A percentile compares a stretch with the other conserved stretches of the same genome.
Conservation (phyloP, 176 grass and related monocot genomes). For the Zoysia japonica region DNA sequence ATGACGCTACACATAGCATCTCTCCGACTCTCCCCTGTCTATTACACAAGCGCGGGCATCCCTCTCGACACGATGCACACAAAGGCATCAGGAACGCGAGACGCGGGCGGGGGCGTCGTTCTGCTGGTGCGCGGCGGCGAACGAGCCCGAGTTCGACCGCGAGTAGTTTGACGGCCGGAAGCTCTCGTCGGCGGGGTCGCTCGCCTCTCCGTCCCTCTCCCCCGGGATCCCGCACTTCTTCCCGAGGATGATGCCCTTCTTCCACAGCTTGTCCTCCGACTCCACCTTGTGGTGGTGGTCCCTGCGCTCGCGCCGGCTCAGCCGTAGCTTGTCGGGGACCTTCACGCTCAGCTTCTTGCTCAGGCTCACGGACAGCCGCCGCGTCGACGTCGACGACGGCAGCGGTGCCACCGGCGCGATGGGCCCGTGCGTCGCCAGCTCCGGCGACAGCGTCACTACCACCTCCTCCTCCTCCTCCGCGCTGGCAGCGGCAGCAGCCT, state of each 20-base stretch:
- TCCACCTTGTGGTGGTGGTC: conserved; percentile 37
- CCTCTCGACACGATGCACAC: background rate
- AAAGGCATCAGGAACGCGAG: conserved; percentile 29
- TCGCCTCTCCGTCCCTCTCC: conserved; percentile 62
- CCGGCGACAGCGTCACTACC: conserved; percentile 47
- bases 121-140: conserved; percentile 43
- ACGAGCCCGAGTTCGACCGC: conserved; percentile 63
- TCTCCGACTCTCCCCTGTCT: no score
- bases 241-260: conserved; percentile 86
- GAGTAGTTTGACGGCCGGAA: conserved; percentile 55
- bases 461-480: conserved; percentile 31
- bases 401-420: conserved; percentile 38
- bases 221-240: conserved; percentile 72
- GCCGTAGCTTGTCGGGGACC: conserved; percentile 66
- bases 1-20: no score
- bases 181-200: conserved; percentile 33
- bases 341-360: conserved; percentile 51
- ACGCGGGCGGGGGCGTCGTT: conserved; percentile 4
- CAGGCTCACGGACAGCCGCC: conserved; percentile 59
- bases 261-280: conserved; percentile 77
- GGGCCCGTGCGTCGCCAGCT: conserved; percentile 71
- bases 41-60: background rate
- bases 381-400: conserved; percentile 46
- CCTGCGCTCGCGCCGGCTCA: conserved; percentile 60
- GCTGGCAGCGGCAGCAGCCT: background rate